Conservation (phyloP, 306 rosid species). For the Rosa rugosa region DNA sequence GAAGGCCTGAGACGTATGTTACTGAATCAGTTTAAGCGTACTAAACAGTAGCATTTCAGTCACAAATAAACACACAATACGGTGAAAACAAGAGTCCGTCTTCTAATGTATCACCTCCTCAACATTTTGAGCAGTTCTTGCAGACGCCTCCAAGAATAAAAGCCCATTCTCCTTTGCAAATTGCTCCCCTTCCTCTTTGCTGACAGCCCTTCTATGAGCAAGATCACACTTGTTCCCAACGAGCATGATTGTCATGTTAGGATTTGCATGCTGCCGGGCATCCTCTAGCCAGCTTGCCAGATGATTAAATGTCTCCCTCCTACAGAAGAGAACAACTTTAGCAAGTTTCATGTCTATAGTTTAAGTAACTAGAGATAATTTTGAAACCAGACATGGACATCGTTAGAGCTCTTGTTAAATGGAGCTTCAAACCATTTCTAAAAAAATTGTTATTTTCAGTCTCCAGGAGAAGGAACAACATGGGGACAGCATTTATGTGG, state of each 20-base stretch:
- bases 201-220: slow-evolving; percentile 87
- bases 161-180: slow-evolving; percentile 97
- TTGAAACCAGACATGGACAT: neutral
- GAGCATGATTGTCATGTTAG: slow-evolving; percentile 94
- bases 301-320: slow-evolving; percentile 92
- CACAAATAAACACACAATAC: neutral
- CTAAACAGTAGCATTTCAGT: neutral
- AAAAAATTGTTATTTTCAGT: no score
- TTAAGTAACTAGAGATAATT: slow-evolving; percentile 11
- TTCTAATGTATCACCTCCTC: slow-evolving; percentile 69
- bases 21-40: neutral
- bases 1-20: slow-evolving; percentile 62
- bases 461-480: neutral
- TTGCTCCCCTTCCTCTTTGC: slow-evolving; percentile 97
- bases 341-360: slow-evolving; percentile 9
- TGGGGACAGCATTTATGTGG: neutral
- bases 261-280: slow-evolving; percentile 97
- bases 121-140: slow-evolving; percentile 90
- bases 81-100: neutral
- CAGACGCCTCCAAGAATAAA: slow-evolving; percentile 93
- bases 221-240: slow-evolving; percentile 91
- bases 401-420: neutral
- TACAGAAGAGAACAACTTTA: slow-evolving; percentile 29
- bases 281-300: slow-evolving; percentile 98
- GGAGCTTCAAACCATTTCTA: neutral